Conservation (phyloP, 2,329 filamentous ascomycete genomes). For the Pseudogymnoascus sp. region DNA sequence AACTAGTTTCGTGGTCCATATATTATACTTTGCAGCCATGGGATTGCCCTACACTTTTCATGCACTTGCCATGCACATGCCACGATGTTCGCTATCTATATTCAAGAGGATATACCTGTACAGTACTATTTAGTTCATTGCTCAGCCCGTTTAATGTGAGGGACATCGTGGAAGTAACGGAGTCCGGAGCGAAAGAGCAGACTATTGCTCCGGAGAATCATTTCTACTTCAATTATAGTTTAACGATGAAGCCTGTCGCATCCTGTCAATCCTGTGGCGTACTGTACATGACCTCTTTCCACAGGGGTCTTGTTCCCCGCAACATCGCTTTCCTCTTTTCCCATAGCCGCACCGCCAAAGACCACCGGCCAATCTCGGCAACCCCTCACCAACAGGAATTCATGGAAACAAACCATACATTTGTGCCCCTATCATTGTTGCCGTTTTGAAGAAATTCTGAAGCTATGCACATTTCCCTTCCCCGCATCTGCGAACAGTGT, state of each 20-base stretch:
- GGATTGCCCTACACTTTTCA: not conserved
- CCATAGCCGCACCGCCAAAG: not conserved
- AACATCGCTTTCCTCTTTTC: not conserved
- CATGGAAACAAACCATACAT: not conserved
- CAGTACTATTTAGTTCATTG: not conserved
- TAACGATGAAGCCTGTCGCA: not conserved
- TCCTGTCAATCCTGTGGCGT: not conserved
- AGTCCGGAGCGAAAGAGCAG: not conserved
- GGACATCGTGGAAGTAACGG: not conserved
- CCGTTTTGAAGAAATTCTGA: not conserved
- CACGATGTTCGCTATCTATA: not conserved
- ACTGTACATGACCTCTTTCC: not conserved
- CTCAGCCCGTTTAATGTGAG: not conserved
- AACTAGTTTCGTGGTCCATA: not conserved
- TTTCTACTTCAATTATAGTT: not conserved
- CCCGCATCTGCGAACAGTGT: not conserved
- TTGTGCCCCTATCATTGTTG: not conserved
- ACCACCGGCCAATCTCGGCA: not conserved
- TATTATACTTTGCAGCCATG: not conserved
- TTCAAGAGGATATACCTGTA: too few species aligned
- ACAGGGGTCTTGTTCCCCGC: not conserved
- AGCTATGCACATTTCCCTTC: not conserved
- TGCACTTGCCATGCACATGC: not conserved
- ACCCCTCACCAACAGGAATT: not conserved
- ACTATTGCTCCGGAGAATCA: not conserved